phyloP scores from a whole-genome alignment of 2,329 filamentous ascomycete species.

The Madurella mycetomatis region DNA sequence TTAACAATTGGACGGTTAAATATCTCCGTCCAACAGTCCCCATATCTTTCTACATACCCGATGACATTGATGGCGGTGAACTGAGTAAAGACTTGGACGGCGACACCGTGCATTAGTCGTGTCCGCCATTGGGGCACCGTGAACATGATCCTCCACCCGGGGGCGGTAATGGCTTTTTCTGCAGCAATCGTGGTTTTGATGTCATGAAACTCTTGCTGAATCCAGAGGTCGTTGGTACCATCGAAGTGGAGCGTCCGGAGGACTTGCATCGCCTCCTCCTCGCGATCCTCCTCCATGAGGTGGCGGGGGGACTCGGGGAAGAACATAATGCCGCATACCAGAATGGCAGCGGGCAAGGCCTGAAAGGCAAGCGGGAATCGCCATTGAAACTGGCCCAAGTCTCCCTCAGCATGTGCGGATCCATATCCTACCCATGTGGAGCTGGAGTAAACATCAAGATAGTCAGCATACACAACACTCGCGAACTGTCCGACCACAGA shows the following conservation, averaged over 20 bases:
- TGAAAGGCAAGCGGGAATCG: conserved; percentile 38
- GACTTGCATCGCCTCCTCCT: conserved; percentile 45
- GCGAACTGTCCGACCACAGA: not conserved
- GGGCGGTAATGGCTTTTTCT: conserved; percentile 49
- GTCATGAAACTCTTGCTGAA: conserved; percentile 54
- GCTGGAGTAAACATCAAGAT: not conserved
- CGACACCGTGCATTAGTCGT: conserved; percentile 56
- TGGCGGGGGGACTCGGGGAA: conserved; percentile 35
- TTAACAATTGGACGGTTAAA: not conserved
- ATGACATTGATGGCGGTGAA: conserved; percentile 58
- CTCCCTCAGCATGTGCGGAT: conserved; percentile 21
- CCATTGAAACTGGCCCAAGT: conserved; percentile 27
- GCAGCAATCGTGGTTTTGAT: conserved; percentile 60
- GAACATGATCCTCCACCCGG: conserved; percentile 55
- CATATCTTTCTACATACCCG: conserved; percentile 38
- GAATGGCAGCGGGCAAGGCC: conserved; percentile 32
- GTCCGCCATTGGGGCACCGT: conserved; percentile 55
- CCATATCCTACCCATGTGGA: conserved; percentile 42
- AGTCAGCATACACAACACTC: not conserved
- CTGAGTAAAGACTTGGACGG: conserved; percentile 61
- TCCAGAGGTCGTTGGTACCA: conserved; percentile 52
- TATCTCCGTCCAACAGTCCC: conserved; percentile 35
- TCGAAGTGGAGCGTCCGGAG: conserved; percentile 52
- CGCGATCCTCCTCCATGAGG: conserved; percentile 34
- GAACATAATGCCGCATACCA: conserved; percentile 31